These are phyloP conservation scores for Claviceps pazoutovae DNA, from an alignment of 2,329 filamentous ascomycete genomes.

Conservation along the genomic window DNA sequence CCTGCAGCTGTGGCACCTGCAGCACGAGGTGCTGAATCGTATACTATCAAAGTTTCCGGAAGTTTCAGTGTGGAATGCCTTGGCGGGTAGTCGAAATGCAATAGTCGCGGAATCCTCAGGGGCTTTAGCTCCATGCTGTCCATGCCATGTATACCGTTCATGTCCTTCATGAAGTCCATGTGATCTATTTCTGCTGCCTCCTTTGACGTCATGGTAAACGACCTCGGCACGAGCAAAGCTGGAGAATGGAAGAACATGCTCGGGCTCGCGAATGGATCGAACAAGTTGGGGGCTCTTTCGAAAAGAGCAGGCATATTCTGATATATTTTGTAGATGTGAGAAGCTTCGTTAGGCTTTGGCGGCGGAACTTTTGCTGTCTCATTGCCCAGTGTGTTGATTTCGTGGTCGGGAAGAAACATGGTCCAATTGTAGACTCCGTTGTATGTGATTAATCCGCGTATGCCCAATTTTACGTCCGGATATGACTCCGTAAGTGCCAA, in stretches of 20 bases:
- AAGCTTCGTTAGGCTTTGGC: constrained; percentile 15
- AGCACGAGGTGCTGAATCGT: constrained; percentile 22
- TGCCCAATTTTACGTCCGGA: constrained; percentile 26
- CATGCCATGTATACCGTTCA: too few species aligned
- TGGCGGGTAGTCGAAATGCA: constrained; percentile 34
- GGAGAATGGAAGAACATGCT: constrained; percentile 43
- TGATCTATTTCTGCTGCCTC: constrained; percentile 13
- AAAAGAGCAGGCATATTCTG: constrained; percentile 31
- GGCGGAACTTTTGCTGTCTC: constrained; percentile 8
- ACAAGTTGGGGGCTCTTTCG: constrained; percentile 30
- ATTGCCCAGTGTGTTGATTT: constrained; percentile 21
- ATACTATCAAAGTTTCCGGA: constrained; percentile 34
- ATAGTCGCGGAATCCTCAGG: constrained; percentile 23
- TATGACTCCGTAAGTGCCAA: constrained; percentile 43
- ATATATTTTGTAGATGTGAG: constrained; percentile 24
- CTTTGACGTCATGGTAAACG: constrained; percentile 25
- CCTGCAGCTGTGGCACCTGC: constrained; percentile 2
- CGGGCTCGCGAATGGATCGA: constrained; percentile 47
- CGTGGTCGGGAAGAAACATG: constrained; percentile 40
- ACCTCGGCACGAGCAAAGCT: constrained; percentile 29
- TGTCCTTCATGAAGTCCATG: constrained; percentile 6
- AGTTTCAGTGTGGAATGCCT: constrained; percentile 31
- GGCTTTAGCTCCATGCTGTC: neutral
- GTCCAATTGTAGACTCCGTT: constrained; percentile 55
- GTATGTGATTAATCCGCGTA: constrained; percentile 40